These are phyloP conservation scores for Talaromyces albobiverticillius DNA, from an alignment of 2,329 filamentous ascomycete genomes.

Conservation along the genomic window DNA sequence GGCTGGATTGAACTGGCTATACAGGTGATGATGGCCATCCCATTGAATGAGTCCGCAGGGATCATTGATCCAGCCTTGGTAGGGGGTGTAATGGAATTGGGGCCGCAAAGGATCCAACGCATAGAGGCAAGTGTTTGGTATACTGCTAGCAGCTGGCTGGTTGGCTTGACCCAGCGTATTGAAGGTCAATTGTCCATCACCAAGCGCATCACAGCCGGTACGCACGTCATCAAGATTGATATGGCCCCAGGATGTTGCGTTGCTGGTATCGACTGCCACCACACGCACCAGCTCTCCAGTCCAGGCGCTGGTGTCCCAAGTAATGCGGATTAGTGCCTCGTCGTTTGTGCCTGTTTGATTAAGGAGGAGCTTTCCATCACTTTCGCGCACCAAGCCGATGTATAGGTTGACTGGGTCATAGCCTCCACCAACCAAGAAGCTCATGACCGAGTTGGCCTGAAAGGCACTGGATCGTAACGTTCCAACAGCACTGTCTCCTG, in stretches of 20 bases:
- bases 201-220: not conserved
- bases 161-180: not conserved
- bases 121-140: not conserved
- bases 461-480: not conserved
- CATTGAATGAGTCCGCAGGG: conserved; percentile 23
- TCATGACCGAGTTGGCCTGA: not conserved
- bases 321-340: not conserved
- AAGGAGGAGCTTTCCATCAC: not conserved
- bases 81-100: conserved; percentile 17
- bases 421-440: not conserved
- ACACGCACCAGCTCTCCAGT: not conserved
- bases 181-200: not conserved
- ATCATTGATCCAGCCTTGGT: conserved; percentile 23
- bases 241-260: not conserved
- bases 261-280: not conserved
- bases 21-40: conserved; percentile 21
- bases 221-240: not conserved
- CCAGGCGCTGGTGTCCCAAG: not conserved
- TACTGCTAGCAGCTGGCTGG: not conserved
- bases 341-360: not conserved
- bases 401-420: not conserved
- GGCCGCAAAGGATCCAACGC: conserved; percentile 15
- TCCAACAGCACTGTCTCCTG: not conserved
- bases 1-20: conserved; percentile 24
- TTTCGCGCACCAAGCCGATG: not conserved